Evolutionary conservation across 177 flowering plant genomes (phyloP), one percentile per base, ranked within the genome.

Genomic region (Tripterygium wilfordii): DNA sequence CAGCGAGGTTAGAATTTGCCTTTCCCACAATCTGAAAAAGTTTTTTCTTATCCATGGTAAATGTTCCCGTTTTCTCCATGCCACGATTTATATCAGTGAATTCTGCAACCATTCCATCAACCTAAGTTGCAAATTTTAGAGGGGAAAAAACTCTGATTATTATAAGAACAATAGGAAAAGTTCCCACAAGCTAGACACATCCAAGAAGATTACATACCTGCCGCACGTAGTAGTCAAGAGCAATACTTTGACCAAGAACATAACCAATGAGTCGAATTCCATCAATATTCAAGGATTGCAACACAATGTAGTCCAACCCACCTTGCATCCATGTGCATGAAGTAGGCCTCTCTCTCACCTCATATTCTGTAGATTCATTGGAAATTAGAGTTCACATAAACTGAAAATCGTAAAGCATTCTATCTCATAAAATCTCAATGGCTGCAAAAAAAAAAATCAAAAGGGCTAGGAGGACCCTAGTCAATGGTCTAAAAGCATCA

Each of bases 101-200:
- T 57, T 92, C 96, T 57, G 83, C 96, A 73, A 92, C 96, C 84
- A 92, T 88, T 18, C 96, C 97, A 75, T 92, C 96, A 52, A 92
- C 96, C 96, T 92, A 57, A 42, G 51, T n/a, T n/a, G n/a, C n/a
- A n/a, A n/a, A n/a, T n/a, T n/a, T n/a, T n/a, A n/a, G n/a, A n/a
- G n/a, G n/a, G n/a, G n/a, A n/a, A n/a, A n/a, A n/a, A n/a, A n/a
- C n/a, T n/a, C n/a, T n/a, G n/a, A n/a, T n/a, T n/a, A n/a, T n/a
- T n/a, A n/a, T n/a, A n/a, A n/a, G n/a, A n/a, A n/a, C n/a, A n/a
- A n/a, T n/a, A n/a, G n/a, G n/a, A 24, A 31, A 4, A 12, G 33
- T 12, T 20, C 9, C 25, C 31, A 19, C 20, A 46, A 10, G 28
- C 17, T 15, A 42, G 12, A 37, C 36, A 27, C 15, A 14, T 24